Base-by-base conservation (phyloP, 225 moss, liverwort and hornwort species). In the Marchantia paleacea region DNA sequence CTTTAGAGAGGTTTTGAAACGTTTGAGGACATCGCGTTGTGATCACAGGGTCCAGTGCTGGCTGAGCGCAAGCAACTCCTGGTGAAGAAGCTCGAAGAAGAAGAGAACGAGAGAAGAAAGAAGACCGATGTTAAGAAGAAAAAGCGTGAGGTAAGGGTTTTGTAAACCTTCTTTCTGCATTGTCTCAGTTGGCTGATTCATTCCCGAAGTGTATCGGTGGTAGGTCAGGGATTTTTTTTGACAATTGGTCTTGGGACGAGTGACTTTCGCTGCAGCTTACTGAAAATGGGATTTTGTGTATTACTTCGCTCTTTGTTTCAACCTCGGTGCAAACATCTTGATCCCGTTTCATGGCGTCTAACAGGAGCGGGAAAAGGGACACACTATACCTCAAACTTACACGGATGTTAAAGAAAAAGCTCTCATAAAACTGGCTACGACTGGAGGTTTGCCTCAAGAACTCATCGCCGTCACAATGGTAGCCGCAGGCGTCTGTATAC, bases 381-480 rank as follows among this genome's bases (percentile, higher is more conserved):
- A 97, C 79, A 55, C 79, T 10, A 75, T 90, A 55, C 96, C 96
- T 28, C 87, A 93, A 80, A 83, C 86, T 30, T 93, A 88, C 77
- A 90, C 89, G 58, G 90, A 94, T 86, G 78, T 84, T 12, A 94
- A 93, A 77, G 96, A 97, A 81, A 94, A 91, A 83, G 92, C 91
- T 55, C 86, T 97, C 25, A 91, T 94, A 58, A 93, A 87, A 89
- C 72, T 97, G 83, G 96, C 96, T 69, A 97, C 96, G 11, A 92
- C 90, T 82, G 96, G 96, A 94, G 95, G 95, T 95, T 39, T 79
- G 83, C 25, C 50, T 48, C 60, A 24, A n/a, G 51, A 66, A 24
- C 31, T 18, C 7, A 4, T 6, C 28, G 2, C 19, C 22, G 7
- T 48, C 31, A 47, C 69, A 20, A 1, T 70, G 18, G 1, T 50